These are phyloP conservation scores for Solanum okadae DNA, from an alignment of 257 asterid genomes.

Conservation along the genomic window DNA sequence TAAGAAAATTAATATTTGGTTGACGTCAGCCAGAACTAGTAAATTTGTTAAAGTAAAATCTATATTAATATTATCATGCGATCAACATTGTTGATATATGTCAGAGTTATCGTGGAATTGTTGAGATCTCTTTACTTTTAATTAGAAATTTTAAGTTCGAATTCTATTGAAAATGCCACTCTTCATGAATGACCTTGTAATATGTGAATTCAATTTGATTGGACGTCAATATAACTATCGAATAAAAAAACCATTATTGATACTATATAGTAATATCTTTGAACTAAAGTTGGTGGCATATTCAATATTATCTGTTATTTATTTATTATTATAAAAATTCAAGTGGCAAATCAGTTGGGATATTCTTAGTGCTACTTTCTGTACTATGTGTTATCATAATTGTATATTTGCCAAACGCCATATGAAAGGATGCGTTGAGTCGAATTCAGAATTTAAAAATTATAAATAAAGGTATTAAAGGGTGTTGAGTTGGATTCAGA, in stretches of 20 bases:
- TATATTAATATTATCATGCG: too few species aligned
- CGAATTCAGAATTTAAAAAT: background rate
- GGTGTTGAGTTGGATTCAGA: background rate
- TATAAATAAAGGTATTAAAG: background rate
- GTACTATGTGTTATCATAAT: background rate
- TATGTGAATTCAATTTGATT: too few species aligned
- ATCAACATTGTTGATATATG: too few species aligned
- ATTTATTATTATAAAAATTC: background rate
- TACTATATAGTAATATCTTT: background rate
- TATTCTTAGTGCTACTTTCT: background rate
- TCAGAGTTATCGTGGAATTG: background rate
- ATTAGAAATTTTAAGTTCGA: accelerated
- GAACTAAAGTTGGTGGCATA: background rate
- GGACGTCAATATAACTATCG: too few species aligned
- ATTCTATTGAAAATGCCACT: too few species aligned
- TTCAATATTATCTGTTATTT: background rate
- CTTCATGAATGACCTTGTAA: too few species aligned
- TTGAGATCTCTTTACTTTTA: too few species aligned
- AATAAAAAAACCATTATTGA: background rate
- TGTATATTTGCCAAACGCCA: background rate
- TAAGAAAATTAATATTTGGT: background rate
- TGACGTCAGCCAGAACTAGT: background rate
- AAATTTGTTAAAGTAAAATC: background rate
- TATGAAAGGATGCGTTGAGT: background rate
- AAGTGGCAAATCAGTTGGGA: background rate